Evolutionary conservation across 441 rosid species (phyloP).

Genomic region (Gossypium trilobum): DNA sequence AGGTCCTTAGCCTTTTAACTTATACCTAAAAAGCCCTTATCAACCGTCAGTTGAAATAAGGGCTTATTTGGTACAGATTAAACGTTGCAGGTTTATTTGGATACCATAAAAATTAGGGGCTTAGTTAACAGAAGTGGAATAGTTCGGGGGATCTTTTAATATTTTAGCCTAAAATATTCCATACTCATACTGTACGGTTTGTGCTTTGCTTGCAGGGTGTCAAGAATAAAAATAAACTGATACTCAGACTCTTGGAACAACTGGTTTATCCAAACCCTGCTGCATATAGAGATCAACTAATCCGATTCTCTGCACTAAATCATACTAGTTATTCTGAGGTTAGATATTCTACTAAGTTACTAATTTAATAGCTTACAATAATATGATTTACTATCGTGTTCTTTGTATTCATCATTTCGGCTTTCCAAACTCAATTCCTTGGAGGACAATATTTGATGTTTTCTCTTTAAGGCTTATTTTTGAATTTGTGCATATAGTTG

Average conservation of each 20-base stretch:
- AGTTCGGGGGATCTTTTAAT: neutral
- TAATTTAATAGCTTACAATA: conserved; percentile 5
- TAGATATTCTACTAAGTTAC: conserved; percentile 19
- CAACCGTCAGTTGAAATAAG: neutral
- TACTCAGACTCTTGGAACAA: conserved; percentile 91
- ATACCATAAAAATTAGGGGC: neutral
- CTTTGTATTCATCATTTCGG: neutral
- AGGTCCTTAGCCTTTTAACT: neutral
- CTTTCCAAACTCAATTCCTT: neutral
- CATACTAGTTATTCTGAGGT: conserved; percentile 97
- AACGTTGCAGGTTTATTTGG: neutral
- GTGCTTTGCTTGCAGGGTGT: conserved; percentile 57
- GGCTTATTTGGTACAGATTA: neutral
- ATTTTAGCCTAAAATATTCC: neutral
- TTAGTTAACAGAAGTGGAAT: neutral
- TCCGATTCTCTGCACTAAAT: conserved; percentile 83
- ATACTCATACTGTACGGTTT: neutral
- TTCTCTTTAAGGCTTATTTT: conserved; percentile 6
- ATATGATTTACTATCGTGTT: neutral
- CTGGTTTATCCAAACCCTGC: conserved; percentile 98
- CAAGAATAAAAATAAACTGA: conserved; percentile 82
- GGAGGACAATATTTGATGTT: neutral
- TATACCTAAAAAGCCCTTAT: neutral
- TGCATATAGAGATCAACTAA: conserved; percentile 91
- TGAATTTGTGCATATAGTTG: conserved; percentile 46